Evolutionary conservation across 495 filamentous ascomycete genomes (phyloP).

Genomic region (Daldinia bambusicola): DNA sequence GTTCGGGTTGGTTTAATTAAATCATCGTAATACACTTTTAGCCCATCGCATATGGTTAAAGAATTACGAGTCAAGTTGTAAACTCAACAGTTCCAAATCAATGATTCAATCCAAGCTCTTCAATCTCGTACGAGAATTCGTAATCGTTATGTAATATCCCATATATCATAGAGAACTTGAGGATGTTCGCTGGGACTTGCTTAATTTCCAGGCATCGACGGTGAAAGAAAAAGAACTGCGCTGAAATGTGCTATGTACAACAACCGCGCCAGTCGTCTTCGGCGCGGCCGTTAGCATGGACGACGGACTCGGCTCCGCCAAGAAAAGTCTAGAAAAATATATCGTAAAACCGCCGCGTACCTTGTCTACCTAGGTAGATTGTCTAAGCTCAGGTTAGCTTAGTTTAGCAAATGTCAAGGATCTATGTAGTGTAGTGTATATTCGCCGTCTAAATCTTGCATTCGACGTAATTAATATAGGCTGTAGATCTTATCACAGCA

Average conservation of each 20-base stretch:
- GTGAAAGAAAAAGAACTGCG: too few species aligned
- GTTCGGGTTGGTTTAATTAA: too few species aligned
- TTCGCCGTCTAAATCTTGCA: background rate
- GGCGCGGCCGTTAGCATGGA: constrained; percentile 16
- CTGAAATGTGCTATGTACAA: background rate
- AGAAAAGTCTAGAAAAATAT: constrained; percentile 21
- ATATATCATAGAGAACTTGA: background rate
- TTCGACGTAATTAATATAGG: background rate
- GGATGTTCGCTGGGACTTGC: background rate
- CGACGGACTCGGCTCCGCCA: constrained; percentile 8
- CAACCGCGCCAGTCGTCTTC: constrained; percentile 7
- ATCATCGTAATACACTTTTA: constrained; percentile 8
- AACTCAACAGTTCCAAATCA: background rate
- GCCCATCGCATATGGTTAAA: too few species aligned
- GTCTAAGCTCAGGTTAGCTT: too few species aligned
- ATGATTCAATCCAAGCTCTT: too few species aligned
- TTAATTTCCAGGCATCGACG: background rate
- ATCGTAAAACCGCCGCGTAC: too few species aligned
- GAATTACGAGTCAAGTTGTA: background rate
- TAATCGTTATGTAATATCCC: too few species aligned
- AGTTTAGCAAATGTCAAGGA: too few species aligned
- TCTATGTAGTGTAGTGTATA: background rate
- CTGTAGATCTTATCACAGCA: background rate
- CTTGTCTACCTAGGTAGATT: background rate
- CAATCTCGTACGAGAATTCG: too few species aligned